phyloP scores from a whole-genome alignment of 768 basidiomycete genomes.

The Boletellus emodensis region DNA sequence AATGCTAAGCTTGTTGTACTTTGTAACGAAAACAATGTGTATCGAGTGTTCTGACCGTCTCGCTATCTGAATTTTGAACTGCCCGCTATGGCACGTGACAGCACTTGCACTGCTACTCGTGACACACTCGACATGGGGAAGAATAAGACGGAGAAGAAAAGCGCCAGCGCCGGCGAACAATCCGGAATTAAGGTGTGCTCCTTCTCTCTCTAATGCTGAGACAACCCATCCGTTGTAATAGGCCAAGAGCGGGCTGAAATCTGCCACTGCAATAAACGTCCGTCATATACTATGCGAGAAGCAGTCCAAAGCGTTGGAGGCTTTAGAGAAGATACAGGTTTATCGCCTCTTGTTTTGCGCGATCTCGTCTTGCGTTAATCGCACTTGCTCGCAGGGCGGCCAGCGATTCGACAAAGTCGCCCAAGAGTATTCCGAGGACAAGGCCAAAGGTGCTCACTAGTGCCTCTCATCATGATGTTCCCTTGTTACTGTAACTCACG shows the following conservation, averaged over 20 bases:
- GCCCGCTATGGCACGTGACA: no score
- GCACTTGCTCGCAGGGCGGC: slow-evolving; percentile 49
- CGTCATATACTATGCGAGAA: slow-evolving; percentile 89
- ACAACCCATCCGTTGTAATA: slow-evolving; percentile 13
- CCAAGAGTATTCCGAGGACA: slow-evolving; percentile 88
- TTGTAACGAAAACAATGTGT: no score
- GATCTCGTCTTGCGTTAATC: not conserved
- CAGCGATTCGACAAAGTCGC: slow-evolving; percentile 85
- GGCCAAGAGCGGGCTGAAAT: slow-evolving; percentile 62
- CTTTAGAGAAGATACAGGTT: slow-evolving; percentile 76
- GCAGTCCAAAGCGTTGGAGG: slow-evolving; percentile 74
- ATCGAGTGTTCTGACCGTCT: no score
- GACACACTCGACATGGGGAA: slow-evolving; percentile 16
- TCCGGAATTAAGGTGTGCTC: slow-evolving; percentile 23
- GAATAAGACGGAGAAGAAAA: slow-evolving; percentile 28
- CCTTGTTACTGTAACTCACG: not conserved
- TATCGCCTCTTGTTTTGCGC: slow-evolving; percentile 1
- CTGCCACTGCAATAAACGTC: slow-evolving; percentile 80
- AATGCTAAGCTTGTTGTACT: no score
- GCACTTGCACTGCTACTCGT: slow-evolving; percentile 6
- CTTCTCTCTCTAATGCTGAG: not conserved
- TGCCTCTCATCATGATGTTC: not conserved
- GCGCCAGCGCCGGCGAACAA: slow-evolving; percentile 14
- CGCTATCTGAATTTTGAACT: no score
- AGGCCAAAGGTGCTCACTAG: slow-evolving; percentile 63